Evolutionary conservation across 352 stramenopile species (phyloP).

Genomic region (Pythium chondricola): DNA sequence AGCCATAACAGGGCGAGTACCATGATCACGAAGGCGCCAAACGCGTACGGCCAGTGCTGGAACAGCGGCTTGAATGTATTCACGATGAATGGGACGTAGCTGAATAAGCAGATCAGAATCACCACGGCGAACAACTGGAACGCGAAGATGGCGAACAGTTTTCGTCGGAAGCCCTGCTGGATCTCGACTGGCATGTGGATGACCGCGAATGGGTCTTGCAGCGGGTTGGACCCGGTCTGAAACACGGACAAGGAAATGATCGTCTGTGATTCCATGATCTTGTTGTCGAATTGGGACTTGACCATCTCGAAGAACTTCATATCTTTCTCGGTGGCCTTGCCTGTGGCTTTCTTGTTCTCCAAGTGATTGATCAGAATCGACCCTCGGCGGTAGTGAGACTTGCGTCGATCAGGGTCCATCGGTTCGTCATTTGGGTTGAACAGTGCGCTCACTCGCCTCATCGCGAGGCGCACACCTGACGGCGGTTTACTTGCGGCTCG

Average conservation of each 20-base stretch:
- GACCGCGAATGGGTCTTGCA: slow-evolving; percentile 67
- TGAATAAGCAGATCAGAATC: slow-evolving; percentile 33
- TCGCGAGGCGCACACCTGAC: slow-evolving; percentile 16
- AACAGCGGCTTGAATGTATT: slow-evolving; percentile 29
- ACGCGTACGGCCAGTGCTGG: slow-evolving; percentile 42
- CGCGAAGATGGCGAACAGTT: slow-evolving; percentile 69
- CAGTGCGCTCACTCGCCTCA: slow-evolving; percentile 38
- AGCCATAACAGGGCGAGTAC: slow-evolving; percentile 52
- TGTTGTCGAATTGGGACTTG: slow-evolving; percentile 61
- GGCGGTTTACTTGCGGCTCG: slow-evolving; percentile 13
- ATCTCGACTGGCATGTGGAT: slow-evolving; percentile 66
- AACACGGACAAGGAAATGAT: slow-evolving; percentile 78
- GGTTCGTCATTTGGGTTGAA: slow-evolving; percentile 35
- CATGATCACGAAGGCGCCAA: slow-evolving; percentile 43
- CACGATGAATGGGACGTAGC: slow-evolving; percentile 22
- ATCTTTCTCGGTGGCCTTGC: slow-evolving; percentile 57
- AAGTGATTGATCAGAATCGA: slow-evolving; percentile 71
- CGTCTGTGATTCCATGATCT: slow-evolving; percentile 64
- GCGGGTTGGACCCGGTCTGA: slow-evolving; percentile 58
- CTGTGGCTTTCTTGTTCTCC: slow-evolving; percentile 53
- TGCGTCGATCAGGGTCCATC: slow-evolving; percentile 29
- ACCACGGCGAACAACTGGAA: slow-evolving; percentile 54
- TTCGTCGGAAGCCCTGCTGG: slow-evolving; percentile 62
- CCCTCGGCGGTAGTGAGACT: slow-evolving; percentile 56
- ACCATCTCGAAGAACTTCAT: slow-evolving; percentile 81